Base-by-base conservation (phyloP, 306 rosid species). In the Pyrus bretschneideri region DNA sequence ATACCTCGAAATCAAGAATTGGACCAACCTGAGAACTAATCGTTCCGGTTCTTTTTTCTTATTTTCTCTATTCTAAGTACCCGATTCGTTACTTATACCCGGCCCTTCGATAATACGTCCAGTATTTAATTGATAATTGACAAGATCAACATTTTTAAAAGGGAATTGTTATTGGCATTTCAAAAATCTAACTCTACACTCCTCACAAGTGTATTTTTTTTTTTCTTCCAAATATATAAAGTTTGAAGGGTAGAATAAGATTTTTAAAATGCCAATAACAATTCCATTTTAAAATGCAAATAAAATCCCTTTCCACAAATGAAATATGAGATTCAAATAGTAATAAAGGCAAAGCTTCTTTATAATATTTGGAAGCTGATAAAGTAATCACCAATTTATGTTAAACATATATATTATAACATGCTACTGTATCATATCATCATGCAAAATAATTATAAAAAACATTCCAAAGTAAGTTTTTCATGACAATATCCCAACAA, bases 281-380 rank as follows among this genome's bases (percentile, higher is more conserved):
- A 25, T 25, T 25, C 2, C 27, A 25, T 25, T 22, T 25, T 3
- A 1, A 18, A 64, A 51, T 17, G 17, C 18, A 17, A 51, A 17
- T 27, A 27, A 61, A 61, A 27, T 11, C 5, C 0, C 21, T 27
- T 17, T 13, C 6, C 10, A 3, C 9, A 15, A 30, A 4, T 1
- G 4, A 63, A 63, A 8, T 4, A 51, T 17, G n/a, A 31, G 35
- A 17, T 30, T 15, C 0, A 64, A 64, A 9, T 8, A 21, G 10
- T 11, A 35, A 66, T 2, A 11, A 42, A 60, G 15, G 49, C 14
- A 29, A 30, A 30, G 78, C 78, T 62, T 74, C 33, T 30, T 0
- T 45, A 29, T 29, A 62, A 62, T 44, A 62, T 62, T 12, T 10
- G 38, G 70, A 74, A 74, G 78, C 78, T 12, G 60, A 75, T 30